Conservation (phyloP, 164 flowering plant genomes). For the Magnolia officinalis region DNA sequence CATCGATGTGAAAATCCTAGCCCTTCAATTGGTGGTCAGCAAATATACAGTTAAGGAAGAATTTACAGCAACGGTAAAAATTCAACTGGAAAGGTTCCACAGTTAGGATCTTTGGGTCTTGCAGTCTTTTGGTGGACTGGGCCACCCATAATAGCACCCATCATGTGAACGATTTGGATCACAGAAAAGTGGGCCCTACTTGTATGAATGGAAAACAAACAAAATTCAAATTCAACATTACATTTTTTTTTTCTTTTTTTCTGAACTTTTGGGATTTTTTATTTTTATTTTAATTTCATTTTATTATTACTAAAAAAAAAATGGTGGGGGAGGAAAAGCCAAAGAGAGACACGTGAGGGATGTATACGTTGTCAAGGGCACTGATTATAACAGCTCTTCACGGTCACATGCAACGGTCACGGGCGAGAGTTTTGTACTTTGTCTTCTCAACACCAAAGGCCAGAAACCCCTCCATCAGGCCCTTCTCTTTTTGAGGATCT, state of each 20-base stretch:
- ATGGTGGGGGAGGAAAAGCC: neutral
- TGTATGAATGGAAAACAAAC: neutral
- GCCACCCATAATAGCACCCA: neutral
- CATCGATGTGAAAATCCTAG: no score
- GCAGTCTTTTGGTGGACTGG: neutral
- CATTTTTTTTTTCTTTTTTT: neutral
- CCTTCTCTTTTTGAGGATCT: no score
- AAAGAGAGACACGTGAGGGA: constrained; percentile 49
- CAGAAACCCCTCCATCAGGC: constrained; percentile 2
- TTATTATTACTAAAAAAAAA: neutral
- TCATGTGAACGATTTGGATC: no score
- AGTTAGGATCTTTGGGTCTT: no score
- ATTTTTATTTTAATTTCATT: neutral
- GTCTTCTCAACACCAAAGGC: constrained; percentile 24
- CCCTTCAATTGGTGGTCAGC: no score
- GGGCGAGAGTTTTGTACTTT: constrained; percentile 45
- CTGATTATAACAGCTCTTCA: constrained; percentile 71
- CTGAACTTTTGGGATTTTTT: neutral
- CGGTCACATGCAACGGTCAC: constrained; percentile 88
- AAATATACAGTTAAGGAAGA: no score
- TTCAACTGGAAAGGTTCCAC: no score
- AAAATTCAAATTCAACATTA: neutral
- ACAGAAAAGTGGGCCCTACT: no score
- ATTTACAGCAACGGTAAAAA: no score
- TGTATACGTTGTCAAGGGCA: constrained; percentile 44